Evolutionary conservation across 306 rosid genomes (phyloP).

Genomic region (Vicia faba): DNA sequence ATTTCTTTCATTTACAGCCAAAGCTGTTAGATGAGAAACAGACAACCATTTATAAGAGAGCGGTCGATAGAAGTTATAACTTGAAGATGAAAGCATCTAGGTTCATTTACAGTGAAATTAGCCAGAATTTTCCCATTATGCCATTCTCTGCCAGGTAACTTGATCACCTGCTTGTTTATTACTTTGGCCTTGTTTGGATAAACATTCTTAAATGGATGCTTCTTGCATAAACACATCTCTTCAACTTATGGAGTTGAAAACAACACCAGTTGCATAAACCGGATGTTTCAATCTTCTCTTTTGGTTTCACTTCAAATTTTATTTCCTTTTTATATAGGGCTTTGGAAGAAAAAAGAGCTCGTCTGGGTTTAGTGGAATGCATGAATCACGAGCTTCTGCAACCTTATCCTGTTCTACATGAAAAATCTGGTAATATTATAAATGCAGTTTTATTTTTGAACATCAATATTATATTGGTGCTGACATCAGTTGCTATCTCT

Average conservation of each 20-base stretch:
- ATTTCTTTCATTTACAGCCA: slow-evolving; percentile 56
- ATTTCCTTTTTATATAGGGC: slow-evolving; percentile 53
- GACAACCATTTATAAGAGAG: slow-evolving; percentile 93
- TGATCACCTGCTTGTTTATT: neutral
- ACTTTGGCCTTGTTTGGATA: neutral
- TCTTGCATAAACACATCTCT: neutral
- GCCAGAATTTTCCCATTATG: slow-evolving; percentile 89
- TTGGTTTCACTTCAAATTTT: neutral
- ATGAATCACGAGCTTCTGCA: slow-evolving; percentile 91
- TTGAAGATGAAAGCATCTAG: slow-evolving; percentile 97
- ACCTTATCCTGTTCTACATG: slow-evolving; percentile 92
- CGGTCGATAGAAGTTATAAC: slow-evolving; percentile 89
- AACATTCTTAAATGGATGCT: too few relatives aligned
- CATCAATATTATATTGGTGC: slow-evolving; percentile 45
- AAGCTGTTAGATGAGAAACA: slow-evolving; percentile 93
- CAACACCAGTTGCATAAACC: neutral
- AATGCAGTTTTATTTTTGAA: too few relatives aligned
- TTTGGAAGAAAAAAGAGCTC: slow-evolving; percentile 94
- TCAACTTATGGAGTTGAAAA: neutral
- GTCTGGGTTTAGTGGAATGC: slow-evolving; percentile 83
- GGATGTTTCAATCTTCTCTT: slow-evolving; percentile 18
- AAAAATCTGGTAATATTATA: slow-evolving; percentile 71
- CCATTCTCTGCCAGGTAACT: slow-evolving; percentile 91
- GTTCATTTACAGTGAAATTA: slow-evolving; percentile 94
- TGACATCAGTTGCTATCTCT: neutral